Evolutionary conservation across 1,284 basidiomycete species (phyloP).

Genomic region (Pseudozyma sp.): DNA sequence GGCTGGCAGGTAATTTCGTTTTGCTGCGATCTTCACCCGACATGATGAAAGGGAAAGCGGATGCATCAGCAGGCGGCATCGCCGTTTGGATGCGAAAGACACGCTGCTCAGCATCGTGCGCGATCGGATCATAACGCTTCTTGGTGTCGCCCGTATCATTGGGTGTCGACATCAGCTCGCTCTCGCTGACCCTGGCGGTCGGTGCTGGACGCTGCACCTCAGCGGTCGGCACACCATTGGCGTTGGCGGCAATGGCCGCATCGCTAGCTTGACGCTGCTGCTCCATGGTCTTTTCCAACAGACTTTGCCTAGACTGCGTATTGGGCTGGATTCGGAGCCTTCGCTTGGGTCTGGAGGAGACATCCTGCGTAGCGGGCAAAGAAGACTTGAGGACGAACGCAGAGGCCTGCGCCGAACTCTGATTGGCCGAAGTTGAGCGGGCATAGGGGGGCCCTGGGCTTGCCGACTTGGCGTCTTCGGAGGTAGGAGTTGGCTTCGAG

Average conservation of each 20-base stretch:
- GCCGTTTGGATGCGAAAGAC: constrained; percentile 22
- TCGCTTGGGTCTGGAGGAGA: constrained; percentile 14
- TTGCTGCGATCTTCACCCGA: constrained; percentile 5
- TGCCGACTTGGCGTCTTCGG: not conserved
- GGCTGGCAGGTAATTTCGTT: constrained; percentile 10
- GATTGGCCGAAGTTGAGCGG: constrained; percentile 7
- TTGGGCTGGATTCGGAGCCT: constrained; percentile 37
- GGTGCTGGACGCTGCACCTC: not conserved
- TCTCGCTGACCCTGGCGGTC: not conserved
- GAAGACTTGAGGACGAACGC: constrained; percentile 7
- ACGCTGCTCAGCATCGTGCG: constrained; percentile 23
- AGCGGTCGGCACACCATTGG: not conserved
- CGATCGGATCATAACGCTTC: constrained; percentile 20
- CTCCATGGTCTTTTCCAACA: constrained; percentile 33
- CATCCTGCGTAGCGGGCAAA: not conserved
- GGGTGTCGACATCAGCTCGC: not conserved
- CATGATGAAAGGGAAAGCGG: constrained; percentile 15
- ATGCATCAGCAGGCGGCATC: not conserved
- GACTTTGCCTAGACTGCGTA: constrained; percentile 28
- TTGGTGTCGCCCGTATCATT: not conserved
- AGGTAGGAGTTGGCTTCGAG: not conserved
- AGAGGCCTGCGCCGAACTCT: constrained; percentile 15
- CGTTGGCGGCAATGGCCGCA: constrained; percentile 12
- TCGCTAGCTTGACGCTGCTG: constrained; percentile 15
- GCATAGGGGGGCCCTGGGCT: not conserved